Conservation (phyloP, 176 grass and related monocot species). For the Rhipidocladum racemiflorum region DNA sequence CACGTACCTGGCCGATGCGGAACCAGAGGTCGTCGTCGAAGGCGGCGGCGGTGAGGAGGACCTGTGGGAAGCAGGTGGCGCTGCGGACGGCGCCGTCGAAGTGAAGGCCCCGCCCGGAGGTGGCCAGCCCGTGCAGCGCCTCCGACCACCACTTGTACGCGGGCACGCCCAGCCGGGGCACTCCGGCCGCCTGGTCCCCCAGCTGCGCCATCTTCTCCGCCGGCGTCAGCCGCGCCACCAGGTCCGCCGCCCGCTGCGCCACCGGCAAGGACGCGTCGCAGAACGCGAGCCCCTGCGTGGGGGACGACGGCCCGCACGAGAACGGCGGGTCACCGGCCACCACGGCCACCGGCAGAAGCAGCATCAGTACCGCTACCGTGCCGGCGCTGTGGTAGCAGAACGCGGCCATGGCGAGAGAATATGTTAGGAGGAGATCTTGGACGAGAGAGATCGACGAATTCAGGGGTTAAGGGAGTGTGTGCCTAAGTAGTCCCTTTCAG, state of each 20-base stretch:
- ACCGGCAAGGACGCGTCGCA: constrained; percentile 36
- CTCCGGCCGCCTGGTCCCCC: constrained; percentile 31
- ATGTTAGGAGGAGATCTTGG: background rate
- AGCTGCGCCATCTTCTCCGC: constrained; percentile 61
- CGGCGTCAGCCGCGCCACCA: constrained; percentile 49
- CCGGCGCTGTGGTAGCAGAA: background rate
- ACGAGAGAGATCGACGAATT: background rate
- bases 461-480: background rate
- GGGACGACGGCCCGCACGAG: constrained; percentile 44
- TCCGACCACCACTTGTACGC: constrained; percentile 84
- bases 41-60: constrained; percentile 62
- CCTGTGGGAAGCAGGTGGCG: constrained; percentile 78
- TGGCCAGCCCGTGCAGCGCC: constrained; percentile 68
- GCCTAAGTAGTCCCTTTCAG: background rate
- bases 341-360: background rate
- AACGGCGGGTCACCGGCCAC: constrained; percentile 23
- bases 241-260: constrained; percentile 45
- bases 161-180: constrained; percentile 55
- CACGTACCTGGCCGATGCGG: constrained; percentile 63
- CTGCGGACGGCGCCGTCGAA: constrained; percentile 23
- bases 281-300: constrained; percentile 22
- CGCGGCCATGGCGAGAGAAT: constrained; percentile 10
- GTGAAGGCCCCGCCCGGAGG: constrained; percentile 46
- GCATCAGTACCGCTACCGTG: background rate
- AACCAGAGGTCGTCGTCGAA: constrained; percentile 71